Percentiles rank a stretch among this genome's conserved stretches.
Evolutionary conservation across 495 filamentous ascomycete genomes (phyloP).

Genomic region (Aspergillus biplanus): DNA sequence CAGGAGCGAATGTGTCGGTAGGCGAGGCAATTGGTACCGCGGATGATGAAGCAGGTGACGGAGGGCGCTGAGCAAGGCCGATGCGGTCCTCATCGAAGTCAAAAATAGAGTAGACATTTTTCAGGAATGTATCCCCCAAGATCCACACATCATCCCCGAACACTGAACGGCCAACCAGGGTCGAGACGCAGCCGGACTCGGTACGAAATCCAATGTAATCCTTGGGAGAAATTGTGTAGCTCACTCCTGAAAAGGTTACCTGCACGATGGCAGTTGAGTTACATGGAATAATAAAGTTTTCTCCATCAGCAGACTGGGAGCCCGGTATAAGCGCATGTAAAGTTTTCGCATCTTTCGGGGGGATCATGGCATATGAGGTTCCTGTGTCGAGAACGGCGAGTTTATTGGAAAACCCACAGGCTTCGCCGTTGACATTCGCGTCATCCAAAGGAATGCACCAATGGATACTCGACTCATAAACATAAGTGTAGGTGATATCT

Average conservation of each 20-base stretch:
- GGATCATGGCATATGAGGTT: constrained; percentile 74
- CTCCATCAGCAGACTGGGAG: constrained; percentile 46
- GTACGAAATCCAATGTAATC: constrained; percentile 67
- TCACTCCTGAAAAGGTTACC: constrained; percentile 58
- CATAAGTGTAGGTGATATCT: constrained; percentile 63
- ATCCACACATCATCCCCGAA: constrained; percentile 66
- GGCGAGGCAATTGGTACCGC: constrained; percentile 17
- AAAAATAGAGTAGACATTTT: constrained; percentile 89
- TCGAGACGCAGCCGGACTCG: constrained; percentile 61
- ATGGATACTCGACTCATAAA: constrained; percentile 39
- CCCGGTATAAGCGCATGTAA: constrained; percentile 70
- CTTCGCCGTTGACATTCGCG: constrained; percentile 58
- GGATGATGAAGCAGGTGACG: constrained; percentile 20
- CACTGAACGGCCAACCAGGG: constrained; percentile 56
- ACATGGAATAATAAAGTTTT: constrained; percentile 73
- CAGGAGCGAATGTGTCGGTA: constrained; percentile 17
- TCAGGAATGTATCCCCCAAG: constrained; percentile 80
- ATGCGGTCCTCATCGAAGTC: constrained; percentile 61
- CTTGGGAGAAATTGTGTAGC: constrained; percentile 65
- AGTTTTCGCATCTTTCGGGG: constrained; percentile 62
- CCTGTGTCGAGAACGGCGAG: constrained; percentile 80
- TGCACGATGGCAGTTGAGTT: constrained; percentile 56
- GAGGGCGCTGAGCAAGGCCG: constrained; percentile 39
- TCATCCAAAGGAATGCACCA: constrained; percentile 76
- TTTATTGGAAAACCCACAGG: constrained; percentile 50